A percentile compares a stretch with the other conserved stretches of the same genome.
Evolutionary conservation across 495 filamentous ascomycete species (phyloP).

Genomic region (Aspergillus indologenus): DNA sequence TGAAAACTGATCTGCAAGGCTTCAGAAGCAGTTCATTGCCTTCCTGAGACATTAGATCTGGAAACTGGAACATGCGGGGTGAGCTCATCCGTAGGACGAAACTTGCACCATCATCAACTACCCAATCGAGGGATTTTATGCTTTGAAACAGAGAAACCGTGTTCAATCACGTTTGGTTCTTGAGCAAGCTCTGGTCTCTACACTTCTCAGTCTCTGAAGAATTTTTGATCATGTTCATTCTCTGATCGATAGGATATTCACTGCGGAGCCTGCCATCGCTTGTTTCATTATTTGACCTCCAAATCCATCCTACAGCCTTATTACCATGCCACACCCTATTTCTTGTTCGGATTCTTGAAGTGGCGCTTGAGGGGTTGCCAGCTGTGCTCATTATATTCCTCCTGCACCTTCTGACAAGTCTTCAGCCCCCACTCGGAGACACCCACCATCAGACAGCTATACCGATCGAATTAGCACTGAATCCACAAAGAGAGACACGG

Average conservation of each 20-base stretch:
- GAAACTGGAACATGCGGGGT: no score
- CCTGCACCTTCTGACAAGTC: conserved; percentile 79
- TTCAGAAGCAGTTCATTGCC: background rate
- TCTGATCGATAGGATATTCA: no score
- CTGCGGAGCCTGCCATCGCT: no score
- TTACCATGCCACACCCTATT: background rate
- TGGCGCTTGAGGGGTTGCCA: conserved; percentile 77
- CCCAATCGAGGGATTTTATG: background rate
- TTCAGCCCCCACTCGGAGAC: conserved; percentile 90
- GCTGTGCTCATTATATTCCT: conserved; percentile 78
- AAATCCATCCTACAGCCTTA: no score
- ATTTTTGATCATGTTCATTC: conserved; percentile 5
- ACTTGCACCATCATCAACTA: background rate
- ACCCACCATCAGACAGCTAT: conserved; percentile 78
- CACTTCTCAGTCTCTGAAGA: no score
- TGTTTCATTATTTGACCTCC: no score
- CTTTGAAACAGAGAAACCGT: no score
- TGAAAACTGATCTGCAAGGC: background rate
- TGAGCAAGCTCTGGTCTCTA: no score
- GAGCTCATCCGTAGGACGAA: background rate
- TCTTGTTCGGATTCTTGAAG: conserved; percentile 62
- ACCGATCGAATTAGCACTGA: conserved; percentile 23
- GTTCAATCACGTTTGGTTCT: no score
- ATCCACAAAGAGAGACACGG: conserved; percentile 7
- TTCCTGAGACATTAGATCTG: no score